Conservation (phyloP, 345 rosid genomes). For the Nasturtium officinale region DNA sequence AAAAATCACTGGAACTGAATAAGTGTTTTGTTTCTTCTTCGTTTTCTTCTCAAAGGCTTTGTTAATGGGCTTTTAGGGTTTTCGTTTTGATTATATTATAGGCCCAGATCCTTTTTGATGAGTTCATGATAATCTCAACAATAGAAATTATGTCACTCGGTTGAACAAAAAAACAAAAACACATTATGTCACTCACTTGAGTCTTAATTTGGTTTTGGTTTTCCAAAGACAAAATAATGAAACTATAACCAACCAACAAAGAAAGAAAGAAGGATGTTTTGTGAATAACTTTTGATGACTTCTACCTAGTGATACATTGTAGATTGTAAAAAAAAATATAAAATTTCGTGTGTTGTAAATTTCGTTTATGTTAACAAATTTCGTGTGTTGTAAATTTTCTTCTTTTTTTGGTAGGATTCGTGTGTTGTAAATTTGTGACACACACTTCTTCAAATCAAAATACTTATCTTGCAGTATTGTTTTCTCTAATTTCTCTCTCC, state of each 20-base stretch:
- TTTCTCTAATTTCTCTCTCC: background rate
- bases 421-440: no score
- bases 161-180: no score
- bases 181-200: background rate
- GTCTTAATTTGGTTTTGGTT: background rate
- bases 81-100: background rate
- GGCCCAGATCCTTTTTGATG: background rate
- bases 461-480: background rate
- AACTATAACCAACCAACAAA: background rate
- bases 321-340: no score
- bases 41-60: conserved; percentile 24
- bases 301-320: no score
- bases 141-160: no score
- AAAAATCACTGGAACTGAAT: background rate
- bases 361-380: no score
- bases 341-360: no score
- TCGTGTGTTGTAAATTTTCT: no score
- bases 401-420: no score
- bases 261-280: no score
- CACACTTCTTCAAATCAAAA: background rate
- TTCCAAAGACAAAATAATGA: background rate
- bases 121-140: background rate
- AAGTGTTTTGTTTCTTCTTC: background rate
- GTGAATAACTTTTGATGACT: background rate
- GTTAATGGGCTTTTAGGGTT: conserved; percentile 35